These are phyloP conservation scores for Naumovozyma baii DNA, from an alignment of 805 yeast species.

Conservation along the genomic window DNA sequence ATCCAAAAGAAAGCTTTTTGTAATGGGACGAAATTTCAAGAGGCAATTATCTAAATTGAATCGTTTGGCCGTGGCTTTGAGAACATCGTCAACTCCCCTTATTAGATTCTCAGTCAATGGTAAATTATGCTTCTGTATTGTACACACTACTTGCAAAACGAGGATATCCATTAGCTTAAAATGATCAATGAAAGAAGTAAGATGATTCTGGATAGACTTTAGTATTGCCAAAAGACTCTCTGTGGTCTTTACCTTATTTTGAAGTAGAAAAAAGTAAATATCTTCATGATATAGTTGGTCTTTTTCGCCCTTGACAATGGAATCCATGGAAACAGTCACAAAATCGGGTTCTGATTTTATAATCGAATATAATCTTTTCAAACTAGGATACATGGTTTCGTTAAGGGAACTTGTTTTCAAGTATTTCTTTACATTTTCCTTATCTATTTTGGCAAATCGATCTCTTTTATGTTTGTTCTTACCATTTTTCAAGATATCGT, in stretches of 20 bases:
- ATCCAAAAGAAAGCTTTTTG: slow-evolving; percentile 9
- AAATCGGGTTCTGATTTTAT: background rate
- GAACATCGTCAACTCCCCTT: background rate
- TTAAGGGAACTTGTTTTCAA: background rate
- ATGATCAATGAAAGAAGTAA: background rate
- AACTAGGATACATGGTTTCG: background rate
- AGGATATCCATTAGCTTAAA: background rate
- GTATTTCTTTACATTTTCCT: background rate
- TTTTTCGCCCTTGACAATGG: background rate
- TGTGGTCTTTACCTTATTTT: too few species aligned
- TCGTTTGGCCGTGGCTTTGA: slow-evolving; percentile 5
- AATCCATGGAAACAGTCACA: background rate
- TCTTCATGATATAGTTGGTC: background rate
- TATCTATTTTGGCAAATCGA: background rate
- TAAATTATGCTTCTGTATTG: background rate
- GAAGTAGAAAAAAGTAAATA: background rate
- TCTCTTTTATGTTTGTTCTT: background rate
- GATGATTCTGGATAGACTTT: background rate
- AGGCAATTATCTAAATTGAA: slow-evolving; percentile 9
- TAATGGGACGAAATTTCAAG: slow-evolving; percentile 8
- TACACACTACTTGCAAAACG: background rate
- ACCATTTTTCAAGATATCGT: background rate
- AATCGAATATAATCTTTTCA: background rate
- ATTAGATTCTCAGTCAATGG: background rate
- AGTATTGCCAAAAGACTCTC: background rate